Evolutionary conservation across 2,329 filamentous ascomycete genomes (phyloP).

Genomic region (Ceratocystiopsis minuta): DNA sequence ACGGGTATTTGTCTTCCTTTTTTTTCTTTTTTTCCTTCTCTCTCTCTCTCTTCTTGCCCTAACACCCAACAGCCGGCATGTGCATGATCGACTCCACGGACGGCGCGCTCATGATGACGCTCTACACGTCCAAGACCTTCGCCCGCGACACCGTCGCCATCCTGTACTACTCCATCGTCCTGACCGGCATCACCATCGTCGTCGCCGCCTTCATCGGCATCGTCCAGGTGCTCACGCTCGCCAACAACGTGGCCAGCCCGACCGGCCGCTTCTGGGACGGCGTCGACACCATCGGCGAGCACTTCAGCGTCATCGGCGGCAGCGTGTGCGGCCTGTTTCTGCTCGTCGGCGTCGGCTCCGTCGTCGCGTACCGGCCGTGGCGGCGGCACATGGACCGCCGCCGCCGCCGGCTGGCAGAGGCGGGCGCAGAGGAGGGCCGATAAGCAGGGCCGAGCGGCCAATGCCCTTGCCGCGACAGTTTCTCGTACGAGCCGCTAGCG

Average conservation of each 20-base stretch:
- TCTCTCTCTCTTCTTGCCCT: neutral
- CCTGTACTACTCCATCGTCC: constrained; percentile 79
- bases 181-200: constrained; percentile 66
- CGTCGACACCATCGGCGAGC: constrained; percentile 54
- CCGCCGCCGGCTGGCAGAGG: too few species aligned
- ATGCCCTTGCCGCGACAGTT: too few species aligned
- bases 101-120: constrained; percentile 83
- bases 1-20: constrained; percentile 38
- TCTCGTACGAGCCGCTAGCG: too few species aligned
- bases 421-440: too few species aligned
- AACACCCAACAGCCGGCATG: constrained; percentile 52
- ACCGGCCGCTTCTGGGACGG: constrained; percentile 79
- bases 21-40: neutral
- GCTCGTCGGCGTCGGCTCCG: constrained; percentile 53
- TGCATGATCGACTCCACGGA: constrained; percentile 85
- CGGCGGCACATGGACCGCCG: constrained; percentile 27
- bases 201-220: constrained; percentile 75
- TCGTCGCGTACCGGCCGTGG: constrained; percentile 68
- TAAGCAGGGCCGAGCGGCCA: too few species aligned
- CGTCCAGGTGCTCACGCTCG: constrained; percentile 65
- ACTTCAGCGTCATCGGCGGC: constrained; percentile 75
- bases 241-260: constrained; percentile 58
- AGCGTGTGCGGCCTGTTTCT: constrained; percentile 75
- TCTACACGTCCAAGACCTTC: constrained; percentile 70
- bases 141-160: constrained; percentile 74